Evolutionary conservation across 768 basidiomycete genomes (phyloP).

Genomic region (Boletus reticuloceps): DNA sequence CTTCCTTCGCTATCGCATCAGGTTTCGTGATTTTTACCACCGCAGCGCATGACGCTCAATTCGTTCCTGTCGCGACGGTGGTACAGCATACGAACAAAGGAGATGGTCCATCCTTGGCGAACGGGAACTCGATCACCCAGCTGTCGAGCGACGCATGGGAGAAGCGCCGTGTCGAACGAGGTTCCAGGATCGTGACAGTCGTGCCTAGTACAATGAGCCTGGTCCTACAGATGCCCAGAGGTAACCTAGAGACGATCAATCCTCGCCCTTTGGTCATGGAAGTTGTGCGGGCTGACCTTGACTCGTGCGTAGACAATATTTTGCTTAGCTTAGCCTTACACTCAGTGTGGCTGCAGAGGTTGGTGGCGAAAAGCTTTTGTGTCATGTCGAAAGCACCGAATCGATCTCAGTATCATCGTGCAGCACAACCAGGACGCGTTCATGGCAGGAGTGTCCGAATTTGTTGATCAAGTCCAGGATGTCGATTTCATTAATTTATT

Average conservation of each 20-base stretch:
- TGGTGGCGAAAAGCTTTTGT: constrained; percentile 86
- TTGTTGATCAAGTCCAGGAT: constrained; percentile 84
- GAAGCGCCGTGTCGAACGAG: constrained; percentile 81
- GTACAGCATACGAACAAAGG: constrained; percentile 4
- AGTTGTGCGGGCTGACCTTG: constrained; percentile 73
- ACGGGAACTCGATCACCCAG: constrained; percentile 18
- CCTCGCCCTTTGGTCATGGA: constrained; percentile 89
- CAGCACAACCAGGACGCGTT: constrained; percentile 75
- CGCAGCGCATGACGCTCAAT: constrained; percentile 74
- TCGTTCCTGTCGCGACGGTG: constrained; percentile 45
- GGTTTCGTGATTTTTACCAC: constrained; percentile 86
- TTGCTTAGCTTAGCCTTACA: background rate
- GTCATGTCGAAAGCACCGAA: constrained; percentile 88
- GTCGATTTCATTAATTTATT: constrained; percentile 94
- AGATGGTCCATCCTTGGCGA: constrained; percentile 21
- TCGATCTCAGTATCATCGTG: constrained; percentile 87
- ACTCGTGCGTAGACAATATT: constrained; percentile 39
- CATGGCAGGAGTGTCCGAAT: constrained; percentile 54
- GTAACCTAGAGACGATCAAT: constrained; percentile 94
- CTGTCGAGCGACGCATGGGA: constrained; percentile 47
- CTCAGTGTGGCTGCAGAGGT: constrained; percentile 42
- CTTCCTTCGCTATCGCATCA: constrained; percentile 72
- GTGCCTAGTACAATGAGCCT: constrained; percentile 87
- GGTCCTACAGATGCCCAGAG: constrained; percentile 96
- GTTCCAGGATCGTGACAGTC: constrained; percentile 83